Evolutionary conservation across 305 asterid genomes (phyloP), one percentile per base, ranked within the genome.

Genomic region (Plantago coronopus): DNA sequence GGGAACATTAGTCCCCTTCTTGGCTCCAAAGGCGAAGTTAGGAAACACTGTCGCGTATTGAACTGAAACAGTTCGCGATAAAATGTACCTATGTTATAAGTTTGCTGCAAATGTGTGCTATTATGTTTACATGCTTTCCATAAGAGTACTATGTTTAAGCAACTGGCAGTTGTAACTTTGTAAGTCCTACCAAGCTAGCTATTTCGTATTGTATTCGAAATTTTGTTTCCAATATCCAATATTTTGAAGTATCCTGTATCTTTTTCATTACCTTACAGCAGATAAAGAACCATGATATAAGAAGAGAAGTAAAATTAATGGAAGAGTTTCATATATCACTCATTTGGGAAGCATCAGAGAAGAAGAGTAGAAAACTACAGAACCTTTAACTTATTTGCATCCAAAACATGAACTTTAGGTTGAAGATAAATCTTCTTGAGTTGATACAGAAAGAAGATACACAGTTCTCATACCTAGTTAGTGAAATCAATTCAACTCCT

Each of bases 11-110:
- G 58, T 54, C 90, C 87, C 55, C 84, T 91, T 13, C 42, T 74
- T 51, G 93, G 94, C 17, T 58, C 67, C 0, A 61, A 74, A 2
- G 93, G 98, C 7, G 95, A 88, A 76, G 74, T 86, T 37, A 84
- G 98, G 62, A 81, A 81, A 49, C 86, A 82, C n/a, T 91, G 96
- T 61, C 87, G 77, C 14, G 61, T 31, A 17, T 29, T 77, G 43
- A 85, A 88, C 70, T 87, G 65, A 79, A 38, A 38, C 12, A 17
- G 1, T 11, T 16, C 18, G 27, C 8, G 22, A 3, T 0, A 11
- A 34, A 9, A 13, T 11, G 48, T 40, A 63, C 18, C 37, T 63
- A 7, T 34, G 40, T 34, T 7, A 2, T 5, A 63, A 63, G 22
- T 63, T 20, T 63, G 59, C 17, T 40, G 5, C 19, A 20, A 5